These are phyloP conservation scores for Candida jianshihensis DNA, from an alignment of 805 yeast species.

Conservation along the genomic window DNA sequence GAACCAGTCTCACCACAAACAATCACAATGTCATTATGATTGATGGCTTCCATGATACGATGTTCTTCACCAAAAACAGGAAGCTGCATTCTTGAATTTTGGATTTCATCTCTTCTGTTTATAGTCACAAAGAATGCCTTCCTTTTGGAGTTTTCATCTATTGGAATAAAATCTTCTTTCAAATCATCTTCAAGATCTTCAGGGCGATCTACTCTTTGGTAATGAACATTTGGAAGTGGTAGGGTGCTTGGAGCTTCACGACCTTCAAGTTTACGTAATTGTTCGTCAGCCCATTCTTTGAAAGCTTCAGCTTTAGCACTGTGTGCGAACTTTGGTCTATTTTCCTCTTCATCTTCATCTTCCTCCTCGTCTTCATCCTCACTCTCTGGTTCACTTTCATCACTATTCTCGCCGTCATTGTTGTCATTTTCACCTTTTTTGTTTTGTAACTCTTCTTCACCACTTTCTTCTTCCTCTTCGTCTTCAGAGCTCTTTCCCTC, in stretches of 20 bases:
- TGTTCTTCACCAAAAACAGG: slow-evolving; percentile 93
- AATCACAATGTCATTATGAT: slow-evolving; percentile 83
- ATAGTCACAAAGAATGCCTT: slow-evolving; percentile 65
- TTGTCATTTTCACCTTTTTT: slow-evolving; percentile 20
- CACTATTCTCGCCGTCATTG: slow-evolving; percentile 21
- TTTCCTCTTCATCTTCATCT: slow-evolving; percentile 26
- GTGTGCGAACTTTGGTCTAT: slow-evolving; percentile 35
- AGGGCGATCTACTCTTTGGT: slow-evolving; percentile 49
- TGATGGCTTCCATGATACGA: slow-evolving; percentile 89
- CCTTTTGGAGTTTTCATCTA: slow-evolving; percentile 42
- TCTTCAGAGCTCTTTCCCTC: slow-evolving; percentile 21
- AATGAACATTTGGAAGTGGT: slow-evolving; percentile 26
- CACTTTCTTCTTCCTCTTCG: slow-evolving; percentile 16
- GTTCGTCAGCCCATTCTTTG: slow-evolving; percentile 83
- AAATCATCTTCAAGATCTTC: slow-evolving; percentile 72
- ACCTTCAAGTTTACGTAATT: slow-evolving; percentile 59
- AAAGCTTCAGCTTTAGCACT: slow-evolving; percentile 53
- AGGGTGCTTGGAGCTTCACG: slow-evolving; percentile 45
- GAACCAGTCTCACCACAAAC: slow-evolving; percentile 98
- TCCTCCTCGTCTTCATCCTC: slow-evolving; percentile 28
- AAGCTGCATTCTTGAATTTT: slow-evolving; percentile 56
- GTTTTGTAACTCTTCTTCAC: slow-evolving; percentile 9
- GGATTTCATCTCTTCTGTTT: slow-evolving; percentile 58
- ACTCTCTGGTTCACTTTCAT: slow-evolving; percentile 22
- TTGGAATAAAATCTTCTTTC: slow-evolving; percentile 55